Base-by-base conservation (phyloP, 441 rosid genomes). In the Pelargonium myrrhifolium region DNA sequence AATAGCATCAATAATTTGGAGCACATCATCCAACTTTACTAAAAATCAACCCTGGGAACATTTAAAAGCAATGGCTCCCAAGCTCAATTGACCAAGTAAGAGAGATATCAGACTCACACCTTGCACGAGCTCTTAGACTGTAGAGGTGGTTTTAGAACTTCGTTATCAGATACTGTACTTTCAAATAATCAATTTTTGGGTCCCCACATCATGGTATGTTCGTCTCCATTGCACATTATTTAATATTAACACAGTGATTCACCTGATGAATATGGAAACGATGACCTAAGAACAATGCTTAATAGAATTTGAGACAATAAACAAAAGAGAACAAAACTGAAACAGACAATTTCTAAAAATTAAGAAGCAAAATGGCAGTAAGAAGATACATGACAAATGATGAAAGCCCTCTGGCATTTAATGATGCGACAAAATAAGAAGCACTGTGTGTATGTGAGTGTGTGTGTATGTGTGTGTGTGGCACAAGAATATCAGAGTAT, bases 101-200 rank as follows among this genome's bases (percentile, higher is more conserved):
- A 71, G 62, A 76, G 68, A 26, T 58, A 42, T 67, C 62, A 63
- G 8, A 62, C 35, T 66, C 26, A 31, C 68, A 69, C 73, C 65
- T 31, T 1, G 37, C 40, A 72, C 14, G 11, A 68, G 39, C 55
- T 0, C 20, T 55, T 61, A 68, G 63, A 43, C 17, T 12, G 12
- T 21, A 37, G 67, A 66, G 62, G 42, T 28, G 58, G 26, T 26
- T 9, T 21, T 37, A 72, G 11, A 24, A 43, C 67, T 53, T 47
- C 11, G 51, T 7, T 21, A 37, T 58, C 22, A 35, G 60, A 55
- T 39, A 64, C 21, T 37, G 65, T 59, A n/a, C 28, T 65, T 62
- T 49, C 56, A n/a, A n/a, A 24, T 24, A 1, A 1, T 24, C 26
- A 49, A 49, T n/a, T 2, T n/a, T n/a, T 18, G 5, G 56, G 26